Percentiles rank a stretch among this genome's conserved stretches.
Evolutionary conservation across 2,329 filamentous ascomycete species (phyloP).

Genomic region (Pseudopithomyces maydicus): DNA sequence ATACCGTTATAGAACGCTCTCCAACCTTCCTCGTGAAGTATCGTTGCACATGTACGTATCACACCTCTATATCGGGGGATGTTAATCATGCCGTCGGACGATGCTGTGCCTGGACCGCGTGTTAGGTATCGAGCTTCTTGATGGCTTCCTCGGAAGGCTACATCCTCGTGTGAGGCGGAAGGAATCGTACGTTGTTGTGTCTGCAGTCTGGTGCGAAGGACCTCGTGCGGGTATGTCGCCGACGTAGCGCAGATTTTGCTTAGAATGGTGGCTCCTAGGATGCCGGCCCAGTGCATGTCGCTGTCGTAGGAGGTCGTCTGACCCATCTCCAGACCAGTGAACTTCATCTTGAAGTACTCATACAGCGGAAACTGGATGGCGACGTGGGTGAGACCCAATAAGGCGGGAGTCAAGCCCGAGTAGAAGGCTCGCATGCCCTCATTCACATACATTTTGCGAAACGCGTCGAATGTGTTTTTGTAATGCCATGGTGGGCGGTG

Average conservation of each 20-base stretch:
- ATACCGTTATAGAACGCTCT: slow-evolving; percentile 95
- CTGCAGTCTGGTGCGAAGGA: slow-evolving; percentile 89
- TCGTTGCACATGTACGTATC: slow-evolving; percentile 79
- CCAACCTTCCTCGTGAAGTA: slow-evolving; percentile 91
- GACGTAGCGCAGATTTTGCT: slow-evolving; percentile 95
- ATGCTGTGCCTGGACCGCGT: slow-evolving; percentile 51
- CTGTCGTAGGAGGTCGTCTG: slow-evolving; percentile 62
- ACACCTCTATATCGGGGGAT: slow-evolving; percentile 73
- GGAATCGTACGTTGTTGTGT: slow-evolving; percentile 79
- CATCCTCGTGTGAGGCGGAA: slow-evolving; percentile 53
- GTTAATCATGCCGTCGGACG: slow-evolving; percentile 63
- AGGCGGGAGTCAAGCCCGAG: slow-evolving; percentile 87
- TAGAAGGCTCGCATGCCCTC: slow-evolving; percentile 94
- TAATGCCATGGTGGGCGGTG: slow-evolving; percentile 87
- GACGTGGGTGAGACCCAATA: slow-evolving; percentile 91
- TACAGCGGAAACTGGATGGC: slow-evolving; percentile 97
- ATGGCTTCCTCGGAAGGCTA: slow-evolving; percentile 51
- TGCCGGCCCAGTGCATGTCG: slow-evolving; percentile 78
- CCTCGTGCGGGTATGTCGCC: slow-evolving; percentile 96
- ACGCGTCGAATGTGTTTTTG: slow-evolving; percentile 84
- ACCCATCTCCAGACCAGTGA: slow-evolving; percentile 90
- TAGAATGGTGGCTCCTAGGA: slow-evolving; percentile 85
- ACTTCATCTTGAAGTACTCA: slow-evolving; percentile 87
- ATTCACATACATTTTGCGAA: slow-evolving; percentile 90
- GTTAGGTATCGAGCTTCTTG: slow-evolving; percentile 47